Evolutionary conservation across 2,329 filamentous ascomycete species (phyloP).

Genomic region (Cladosporium sp.): DNA sequence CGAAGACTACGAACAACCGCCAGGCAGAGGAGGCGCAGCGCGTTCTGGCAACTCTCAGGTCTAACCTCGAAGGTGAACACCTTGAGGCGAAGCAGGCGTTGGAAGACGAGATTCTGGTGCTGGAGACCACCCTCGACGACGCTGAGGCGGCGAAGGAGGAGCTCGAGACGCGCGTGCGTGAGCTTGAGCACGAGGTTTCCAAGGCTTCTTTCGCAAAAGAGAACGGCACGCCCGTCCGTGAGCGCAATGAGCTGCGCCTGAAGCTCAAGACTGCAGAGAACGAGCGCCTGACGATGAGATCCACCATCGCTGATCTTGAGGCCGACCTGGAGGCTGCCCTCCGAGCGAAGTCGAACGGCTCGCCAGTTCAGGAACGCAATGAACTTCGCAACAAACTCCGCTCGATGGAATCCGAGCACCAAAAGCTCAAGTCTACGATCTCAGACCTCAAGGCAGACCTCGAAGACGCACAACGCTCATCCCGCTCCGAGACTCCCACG

Average conservation of each 20-base stretch:
- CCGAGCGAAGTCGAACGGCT: slow-evolving; percentile 20
- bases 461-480: slow-evolving; percentile 36
- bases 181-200: slow-evolving; percentile 30
- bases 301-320: slow-evolving; percentile 30
- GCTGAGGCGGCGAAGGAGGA: slow-evolving; percentile 46
- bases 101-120: slow-evolving; percentile 50
- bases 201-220: slow-evolving; percentile 33
- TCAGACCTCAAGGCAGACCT: slow-evolving; percentile 32
- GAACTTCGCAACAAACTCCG: slow-evolving; percentile 27
- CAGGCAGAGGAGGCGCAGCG: slow-evolving; percentile 22
- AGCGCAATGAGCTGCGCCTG: slow-evolving; percentile 30
- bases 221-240: slow-evolving; percentile 29
- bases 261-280: slow-evolving; percentile 27
- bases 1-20: slow-evolving; percentile 18
- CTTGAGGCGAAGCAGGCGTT: slow-evolving; percentile 40
- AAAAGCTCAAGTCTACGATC: slow-evolving; percentile 29
- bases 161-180: slow-evolving; percentile 52
- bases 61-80: slow-evolving; percentile 38
- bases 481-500: slow-evolving; percentile 28
- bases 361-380: slow-evolving; percentile 30
- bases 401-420: slow-evolving; percentile 24
- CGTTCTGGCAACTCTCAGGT: slow-evolving; percentile 47
- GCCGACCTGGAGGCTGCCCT: slow-evolving; percentile 29
- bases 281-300: slow-evolving; percentile 28
- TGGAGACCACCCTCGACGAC: slow-evolving; percentile 39